Base-by-base conservation (phyloP, 345 rosid genomes). In the Boechera divaricarpa region DNA sequence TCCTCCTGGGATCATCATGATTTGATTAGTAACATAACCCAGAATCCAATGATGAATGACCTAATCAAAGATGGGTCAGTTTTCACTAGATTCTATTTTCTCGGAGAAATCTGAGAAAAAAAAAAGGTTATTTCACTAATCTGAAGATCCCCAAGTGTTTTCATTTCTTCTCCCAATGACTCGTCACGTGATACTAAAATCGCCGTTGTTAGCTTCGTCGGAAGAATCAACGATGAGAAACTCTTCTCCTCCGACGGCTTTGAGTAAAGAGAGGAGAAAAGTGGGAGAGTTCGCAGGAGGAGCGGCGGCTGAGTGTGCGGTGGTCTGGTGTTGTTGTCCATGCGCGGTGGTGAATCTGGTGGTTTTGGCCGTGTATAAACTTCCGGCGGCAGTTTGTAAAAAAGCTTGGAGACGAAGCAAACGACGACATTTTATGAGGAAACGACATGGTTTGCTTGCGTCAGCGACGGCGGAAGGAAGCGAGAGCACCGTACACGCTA, bases 271-370 rank as follows among this genome's bases (percentile, higher is more conserved):
- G 55, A 76, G 81, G 60, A 79, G 64, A 55, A 79, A 81, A 41
- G 51, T 80, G 0, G 90, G 86, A 9, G 97, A 87, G 69, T 74
- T 84, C n/a, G 88, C 83, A 1, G 95, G 97, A 29, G 83, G 87
- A 31, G 79, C 90, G 29, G 79, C 93, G 56, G 97, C 97, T 44
- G 95, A 87, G 57, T 87, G 89, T 47, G 81, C 90, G 58, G 93
- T 89, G 29, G 83, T 90, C 7, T 87, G 88, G 69, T 92, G 97
- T 65, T 92, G 93, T 73, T 85, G 85, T 10, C 95, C 95, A 0
- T 86, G 84, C 64, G 66, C 84, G 49, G 82, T 90, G 49, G 78
- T 87, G 88, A 86, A 92, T 67, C 32, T 92, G 13, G 72, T 87
- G 38, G 81, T 85, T 9, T 67, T 92, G 69, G 90, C 87, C 2